Conservation (phyloP, 306 rosid genomes). For the Heteromeles arbutifolia region DNA sequence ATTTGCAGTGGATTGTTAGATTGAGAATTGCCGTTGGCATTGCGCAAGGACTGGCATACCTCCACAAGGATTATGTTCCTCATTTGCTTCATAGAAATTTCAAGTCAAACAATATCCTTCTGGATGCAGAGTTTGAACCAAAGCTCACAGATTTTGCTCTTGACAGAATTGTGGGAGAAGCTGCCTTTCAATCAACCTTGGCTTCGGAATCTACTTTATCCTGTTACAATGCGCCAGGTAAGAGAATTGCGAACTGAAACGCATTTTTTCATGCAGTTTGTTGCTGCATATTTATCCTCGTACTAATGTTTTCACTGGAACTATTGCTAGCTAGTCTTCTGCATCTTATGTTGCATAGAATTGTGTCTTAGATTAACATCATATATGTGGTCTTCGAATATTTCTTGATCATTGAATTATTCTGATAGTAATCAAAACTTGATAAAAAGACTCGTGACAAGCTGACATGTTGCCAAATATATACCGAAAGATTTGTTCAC, state of each 20-base stretch:
- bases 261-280: neutral
- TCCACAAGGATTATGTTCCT: slow-evolving; percentile 86
- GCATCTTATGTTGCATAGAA: neutral
- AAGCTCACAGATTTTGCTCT: slow-evolving; percentile 85
- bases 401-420: neutral
- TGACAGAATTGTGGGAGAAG: slow-evolving; percentile 69
- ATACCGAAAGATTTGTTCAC: neutral
- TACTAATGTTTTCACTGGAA: neutral
- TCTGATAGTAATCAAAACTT: neutral
- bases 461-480: neutral
- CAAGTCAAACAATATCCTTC: slow-evolving; percentile 70
- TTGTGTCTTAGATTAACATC: neutral
- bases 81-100: slow-evolving; percentile 83
- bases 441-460: neutral
- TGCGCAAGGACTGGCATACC: slow-evolving; percentile 88
- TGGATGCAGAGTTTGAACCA: slow-evolving; percentile 81
- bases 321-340: neutral
- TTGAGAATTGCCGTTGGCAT: slow-evolving; percentile 75
- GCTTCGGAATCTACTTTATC: slow-evolving; percentile 74
- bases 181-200: slow-evolving; percentile 66
- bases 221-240: slow-evolving; percentile 92
- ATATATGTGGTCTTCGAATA: neutral
- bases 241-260: neutral
- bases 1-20: slow-evolving; percentile 62
- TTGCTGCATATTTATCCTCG: neutral